phyloP scores from a whole-genome alignment of 2,329 filamentous ascomycete species.

The Seiridium unicorne region DNA sequence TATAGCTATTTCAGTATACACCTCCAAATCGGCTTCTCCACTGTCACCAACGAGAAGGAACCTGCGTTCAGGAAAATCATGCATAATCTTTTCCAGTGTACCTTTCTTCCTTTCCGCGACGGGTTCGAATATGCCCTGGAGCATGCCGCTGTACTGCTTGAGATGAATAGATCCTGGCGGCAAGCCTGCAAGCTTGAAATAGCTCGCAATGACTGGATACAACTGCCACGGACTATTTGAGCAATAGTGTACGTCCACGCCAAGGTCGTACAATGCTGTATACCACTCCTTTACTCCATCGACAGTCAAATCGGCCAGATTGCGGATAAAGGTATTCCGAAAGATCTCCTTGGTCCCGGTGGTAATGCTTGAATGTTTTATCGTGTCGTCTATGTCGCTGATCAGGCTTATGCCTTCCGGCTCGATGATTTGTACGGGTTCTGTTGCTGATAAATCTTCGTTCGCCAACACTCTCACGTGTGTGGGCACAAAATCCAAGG shows the following conservation, averaged over 20 bases:
- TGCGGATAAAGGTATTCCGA: slow-evolving; percentile 88
- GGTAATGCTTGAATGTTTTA: slow-evolving; percentile 91
- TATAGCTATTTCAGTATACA: slow-evolving; percentile 90
- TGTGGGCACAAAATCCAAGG: slow-evolving; percentile 86
- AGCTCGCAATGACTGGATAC: slow-evolving; percentile 83
- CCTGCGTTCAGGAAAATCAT: slow-evolving; percentile 83
- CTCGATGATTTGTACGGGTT: slow-evolving; percentile 75
- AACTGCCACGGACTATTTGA: slow-evolving; percentile 99
- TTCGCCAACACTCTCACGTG: slow-evolving; percentile 85
- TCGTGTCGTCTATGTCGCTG: slow-evolving; percentile 96
- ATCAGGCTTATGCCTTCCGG: slow-evolving; percentile 84
- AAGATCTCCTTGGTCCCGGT: slow-evolving; percentile 91
- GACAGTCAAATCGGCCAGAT: slow-evolving; percentile 77
- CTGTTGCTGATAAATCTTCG: slow-evolving; percentile 78
- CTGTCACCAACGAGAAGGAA: slow-evolving; percentile 95
- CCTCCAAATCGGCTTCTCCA: slow-evolving; percentile 93
- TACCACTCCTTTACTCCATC: slow-evolving; percentile 87
- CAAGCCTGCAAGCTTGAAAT: slow-evolving; percentile 76
- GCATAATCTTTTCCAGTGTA: slow-evolving; percentile 79
- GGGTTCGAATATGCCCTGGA: slow-evolving; percentile 97
- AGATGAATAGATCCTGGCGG: slow-evolving; percentile 89
- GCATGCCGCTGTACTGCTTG: slow-evolving; percentile 95
- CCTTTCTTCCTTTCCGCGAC: slow-evolving; percentile 93
- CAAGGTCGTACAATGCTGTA: slow-evolving; percentile 69
- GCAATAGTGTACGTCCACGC: slow-evolving; percentile 91